Percentiles rank a stretch among this genome's conserved stretches.
phyloP scores from a whole-genome alignment of 1,139 yeast genomes.

The Debaryomyces robertsiae region DNA sequence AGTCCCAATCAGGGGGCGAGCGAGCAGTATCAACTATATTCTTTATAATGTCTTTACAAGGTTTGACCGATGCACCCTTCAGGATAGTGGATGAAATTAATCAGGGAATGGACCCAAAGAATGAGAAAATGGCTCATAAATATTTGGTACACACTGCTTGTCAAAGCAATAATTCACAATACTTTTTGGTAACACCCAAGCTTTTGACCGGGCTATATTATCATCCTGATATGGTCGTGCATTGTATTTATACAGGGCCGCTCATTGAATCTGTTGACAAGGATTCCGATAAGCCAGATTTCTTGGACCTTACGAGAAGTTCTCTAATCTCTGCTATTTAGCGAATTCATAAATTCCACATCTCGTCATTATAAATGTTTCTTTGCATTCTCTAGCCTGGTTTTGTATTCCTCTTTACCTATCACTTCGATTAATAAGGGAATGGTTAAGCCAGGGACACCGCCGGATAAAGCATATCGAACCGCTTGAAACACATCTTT shows the following conservation, averaged over 20 bases:
- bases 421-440: slow-evolving; percentile 60
- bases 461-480: slow-evolving; percentile 75
- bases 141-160: slow-evolving; percentile 88
- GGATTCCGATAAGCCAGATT: slow-evolving; percentile 23
- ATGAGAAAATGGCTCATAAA: slow-evolving; percentile 85
- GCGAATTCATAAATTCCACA: slow-evolving; percentile 9
- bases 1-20: slow-evolving; percentile 97
- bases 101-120: slow-evolving; percentile 97
- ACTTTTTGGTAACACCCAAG: slow-evolving; percentile 92
- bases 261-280: slow-evolving; percentile 29
- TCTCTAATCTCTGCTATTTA: slow-evolving; percentile 8
- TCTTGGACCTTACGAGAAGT: slow-evolving; percentile 33
- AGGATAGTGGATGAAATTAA: slow-evolving; percentile 97
- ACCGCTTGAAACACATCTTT: slow-evolving; percentile 60
- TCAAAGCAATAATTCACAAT: slow-evolving; percentile 63
- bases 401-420: slow-evolving; percentile 47
- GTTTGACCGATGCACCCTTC: slow-evolving; percentile 87
- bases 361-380: slow-evolving; percentile 10
- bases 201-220: slow-evolving; percentile 76
- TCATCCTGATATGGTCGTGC: slow-evolving; percentile 81
- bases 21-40: slow-evolving; percentile 93
- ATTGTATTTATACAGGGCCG: slow-evolving; percentile 80
- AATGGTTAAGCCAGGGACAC: slow-evolving; percentile 68
- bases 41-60: slow-evolving; percentile 88
- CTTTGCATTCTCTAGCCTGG: slow-evolving; percentile 37